Evolutionary conservation across 768 basidiomycete genomes (phyloP).

Genomic region (Cystofilobasidium capitatum): DNA sequence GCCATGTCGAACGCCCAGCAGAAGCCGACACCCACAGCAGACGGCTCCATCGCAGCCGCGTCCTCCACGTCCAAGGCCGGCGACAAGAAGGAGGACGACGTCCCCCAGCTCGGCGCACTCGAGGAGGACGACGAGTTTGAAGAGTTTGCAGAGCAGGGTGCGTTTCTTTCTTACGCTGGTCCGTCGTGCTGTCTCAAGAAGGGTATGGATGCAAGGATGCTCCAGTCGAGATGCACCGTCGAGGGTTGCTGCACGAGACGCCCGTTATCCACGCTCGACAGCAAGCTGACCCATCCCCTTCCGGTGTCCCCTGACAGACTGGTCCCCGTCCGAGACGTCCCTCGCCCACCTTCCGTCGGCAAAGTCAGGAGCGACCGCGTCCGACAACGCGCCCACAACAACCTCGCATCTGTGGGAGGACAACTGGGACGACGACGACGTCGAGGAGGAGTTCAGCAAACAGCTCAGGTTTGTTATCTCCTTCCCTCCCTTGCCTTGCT

Average conservation of each 20-base stretch:
- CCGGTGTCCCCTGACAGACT: constrained; percentile 22
- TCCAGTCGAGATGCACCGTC: no score
- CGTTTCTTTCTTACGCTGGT: no score
- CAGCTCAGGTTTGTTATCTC: constrained; percentile 67
- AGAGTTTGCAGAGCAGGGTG: constrained; percentile 31
- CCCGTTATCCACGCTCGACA: background rate
- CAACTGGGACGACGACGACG: constrained; percentile 99
- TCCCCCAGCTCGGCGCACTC: constrained; percentile 70
- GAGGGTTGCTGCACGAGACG: no score
- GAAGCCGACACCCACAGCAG: background rate
- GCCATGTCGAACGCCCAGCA: background rate
- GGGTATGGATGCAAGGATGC: no score
- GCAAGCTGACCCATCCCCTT: background rate
- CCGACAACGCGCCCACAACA: constrained; percentile 65
- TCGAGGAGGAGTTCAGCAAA: constrained; percentile 92
- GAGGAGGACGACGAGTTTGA: constrained; percentile 96
- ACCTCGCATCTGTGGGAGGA: constrained; percentile 97
- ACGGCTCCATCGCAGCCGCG: constrained; percentile 7
- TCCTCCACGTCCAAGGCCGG: background rate
- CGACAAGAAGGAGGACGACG: constrained; percentile 33
- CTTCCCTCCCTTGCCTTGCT: background rate
- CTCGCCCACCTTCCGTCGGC: constrained; percentile 38
- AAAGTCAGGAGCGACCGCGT: constrained; percentile 55
- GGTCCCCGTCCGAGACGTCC: constrained; percentile 28
- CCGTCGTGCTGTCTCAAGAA: no score